A percentile compares a stretch with the other conserved stretches of the same genome.
These are phyloP conservation scores for Aegilops longissima DNA, from an alignment of 176 grass and related monocot genomes.

Conservation along the genomic window DNA sequence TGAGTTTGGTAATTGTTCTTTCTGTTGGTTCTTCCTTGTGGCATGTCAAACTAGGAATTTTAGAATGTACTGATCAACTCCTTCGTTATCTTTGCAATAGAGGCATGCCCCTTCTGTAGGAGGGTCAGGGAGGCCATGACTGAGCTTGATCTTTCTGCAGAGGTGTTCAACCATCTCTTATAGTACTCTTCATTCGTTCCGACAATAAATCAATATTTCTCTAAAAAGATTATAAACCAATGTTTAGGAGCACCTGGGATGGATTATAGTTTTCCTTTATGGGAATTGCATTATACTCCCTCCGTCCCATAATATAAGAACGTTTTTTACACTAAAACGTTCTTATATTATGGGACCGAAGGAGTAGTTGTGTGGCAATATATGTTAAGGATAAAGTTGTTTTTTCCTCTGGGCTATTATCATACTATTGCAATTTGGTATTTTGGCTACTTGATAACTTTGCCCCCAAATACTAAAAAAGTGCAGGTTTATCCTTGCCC, in stretches of 20 bases:
- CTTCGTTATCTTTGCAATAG: slow-evolving; percentile 46
- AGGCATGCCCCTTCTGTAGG: slow-evolving; percentile 97
- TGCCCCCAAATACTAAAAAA: slow-evolving; percentile 17
- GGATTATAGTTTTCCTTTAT: not conserved
- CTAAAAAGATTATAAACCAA: not conserved
- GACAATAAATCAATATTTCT: not conserved
- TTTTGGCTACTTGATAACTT: not conserved
- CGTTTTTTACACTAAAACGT: too few species aligned
- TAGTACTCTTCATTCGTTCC: not conserved
- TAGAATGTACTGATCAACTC: not conserved
- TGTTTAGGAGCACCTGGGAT: not conserved
- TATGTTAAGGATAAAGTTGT: not conserved
- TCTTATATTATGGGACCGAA: too few species aligned
- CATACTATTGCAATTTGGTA: not conserved
- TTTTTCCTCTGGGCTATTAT: not conserved
- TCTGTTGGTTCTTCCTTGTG: not conserved
- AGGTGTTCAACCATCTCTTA: slow-evolving; percentile 43
- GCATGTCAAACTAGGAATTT: not conserved
- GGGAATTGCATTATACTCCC: not conserved
- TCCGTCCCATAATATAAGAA: too few species aligned
- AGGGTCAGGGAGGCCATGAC: slow-evolving; percentile 93
- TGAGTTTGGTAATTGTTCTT: slow-evolving; percentile 70
- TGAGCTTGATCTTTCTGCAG: slow-evolving; percentile 82
- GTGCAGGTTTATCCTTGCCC: slow-evolving; percentile 93
- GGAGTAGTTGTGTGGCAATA: not conserved